Evolutionary conservation across 140 eudicot species (phyloP), one percentile per base, ranked within the genome.

Genomic region (Oenanthe javanica): DNA sequence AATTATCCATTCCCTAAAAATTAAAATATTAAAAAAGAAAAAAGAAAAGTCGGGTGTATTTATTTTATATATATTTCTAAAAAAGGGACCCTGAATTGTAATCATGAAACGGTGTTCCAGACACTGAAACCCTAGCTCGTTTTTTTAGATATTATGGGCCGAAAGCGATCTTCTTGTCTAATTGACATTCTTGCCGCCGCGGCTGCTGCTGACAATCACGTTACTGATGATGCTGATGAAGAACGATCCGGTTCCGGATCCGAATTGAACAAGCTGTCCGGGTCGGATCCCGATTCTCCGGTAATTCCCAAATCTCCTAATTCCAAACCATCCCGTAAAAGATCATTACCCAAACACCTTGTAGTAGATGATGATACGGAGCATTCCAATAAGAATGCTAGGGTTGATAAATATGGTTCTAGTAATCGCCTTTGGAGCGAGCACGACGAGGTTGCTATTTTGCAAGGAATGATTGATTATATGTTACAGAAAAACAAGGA

Each of bases 381-480:
- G 70, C 12, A 5, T 40, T 70, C 23, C 0, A 70, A 14, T 70
- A 40, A 40, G 75, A 40, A 70, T 5, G 75, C 74, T 76, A 84
- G 81, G 23, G 81, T 80, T 38, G 66, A 11, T 2, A 81, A 47
- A 27, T 52, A 48, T 48, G 31, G 86, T 10, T 66, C 38, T 6
- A 0, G 18, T 1, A 75, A 48, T 64, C 66, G 97, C 63, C 61
- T 90, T 27, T 92, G 97, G 97, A 87, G 86, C 15, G 90, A 84
- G 13, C 86, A 83, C 0, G 97, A 90, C 77, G 96, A 87, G 82
- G 73, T 90, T 59, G 64, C 72, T 42, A 23, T 92, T 8, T 78
- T 92, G 47, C 81, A 87, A 49, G 96, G 96, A 21, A 84, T 90
- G 82, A 70, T 87, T 11, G 90, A 88, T 54, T 90, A 79, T 80